Conservation (phyloP, 1,284 basidiomycete genomes). For the Gomphus bonarii region DNA sequence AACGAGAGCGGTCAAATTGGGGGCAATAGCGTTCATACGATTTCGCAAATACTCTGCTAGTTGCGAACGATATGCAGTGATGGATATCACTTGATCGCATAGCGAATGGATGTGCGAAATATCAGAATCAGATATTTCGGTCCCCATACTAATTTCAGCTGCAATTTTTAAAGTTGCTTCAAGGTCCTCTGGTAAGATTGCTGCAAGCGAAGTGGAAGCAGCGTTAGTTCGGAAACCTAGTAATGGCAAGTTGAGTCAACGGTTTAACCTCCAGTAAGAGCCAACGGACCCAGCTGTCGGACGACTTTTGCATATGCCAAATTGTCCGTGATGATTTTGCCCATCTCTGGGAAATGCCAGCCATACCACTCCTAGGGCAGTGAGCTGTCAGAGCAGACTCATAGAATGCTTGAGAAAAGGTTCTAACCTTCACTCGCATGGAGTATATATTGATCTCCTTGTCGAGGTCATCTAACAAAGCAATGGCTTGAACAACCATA, state of each 20-base stretch:
- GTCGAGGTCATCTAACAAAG: conserved; percentile 96
- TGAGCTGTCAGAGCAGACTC: conserved; percentile 12
- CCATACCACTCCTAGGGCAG: conserved; percentile 90
- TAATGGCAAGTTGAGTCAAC: not conserved
- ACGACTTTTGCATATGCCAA: conserved; percentile 92
- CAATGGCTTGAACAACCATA: conserved; percentile 99
- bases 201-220: conserved; percentile 73
- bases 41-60: conserved; percentile 93
- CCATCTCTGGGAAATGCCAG: conserved; percentile 99
- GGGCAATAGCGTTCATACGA: conserved; percentile 95
- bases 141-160: conserved; percentile 96
- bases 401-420: not conserved
- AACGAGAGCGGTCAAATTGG: conserved; percentile 91
- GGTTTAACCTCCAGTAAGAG: conserved; percentile 2
- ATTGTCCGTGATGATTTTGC: conserved; percentile 96
- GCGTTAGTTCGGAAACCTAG: conserved; percentile 91
- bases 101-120: conserved; percentile 91
- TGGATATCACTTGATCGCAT: conserved; percentile 95
- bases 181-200: conserved; percentile 91
- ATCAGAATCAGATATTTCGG: conserved; percentile 94
- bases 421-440: conserved; percentile 89
- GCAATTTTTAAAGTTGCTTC: conserved; percentile 88
- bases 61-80: conserved; percentile 88
- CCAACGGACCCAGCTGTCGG: conserved; percentile 64
- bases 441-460: conserved; percentile 99